Evolutionary conservation across 1,284 basidiomycete genomes (phyloP).

Genomic region (Melampsora americana): DNA sequence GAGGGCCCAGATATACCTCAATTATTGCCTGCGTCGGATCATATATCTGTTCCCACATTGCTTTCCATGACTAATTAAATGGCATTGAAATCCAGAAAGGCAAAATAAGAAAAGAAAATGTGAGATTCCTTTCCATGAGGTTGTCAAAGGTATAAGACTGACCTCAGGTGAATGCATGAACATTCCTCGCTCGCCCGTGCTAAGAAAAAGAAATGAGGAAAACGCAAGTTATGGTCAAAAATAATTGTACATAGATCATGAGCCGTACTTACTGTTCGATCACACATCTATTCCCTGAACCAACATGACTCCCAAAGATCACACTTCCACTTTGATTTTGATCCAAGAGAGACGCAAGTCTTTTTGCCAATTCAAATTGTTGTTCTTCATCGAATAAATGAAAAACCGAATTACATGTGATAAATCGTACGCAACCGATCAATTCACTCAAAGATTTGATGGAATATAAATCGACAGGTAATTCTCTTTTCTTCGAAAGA

Average conservation of each 20-base stretch:
- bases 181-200: constrained; percentile 36
- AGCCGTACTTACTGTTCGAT: constrained; percentile 25
- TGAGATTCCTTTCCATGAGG: background rate
- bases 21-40: constrained; percentile 16
- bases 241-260: too few relatives aligned
- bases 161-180: constrained; percentile 40
- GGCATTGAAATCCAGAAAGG: background rate
- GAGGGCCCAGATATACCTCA: constrained; percentile 30
- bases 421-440: constrained; percentile 20
- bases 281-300: constrained; percentile 11
- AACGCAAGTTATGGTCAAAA: background rate
- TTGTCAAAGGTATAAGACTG: background rate
- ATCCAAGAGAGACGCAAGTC: constrained; percentile 7
- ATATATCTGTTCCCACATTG: constrained; percentile 39
- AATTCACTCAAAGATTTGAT: constrained; percentile 15
- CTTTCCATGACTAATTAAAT: constrained; percentile 26
- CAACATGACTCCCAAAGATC: constrained; percentile 40
- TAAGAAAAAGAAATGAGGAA: background rate
- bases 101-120: background rate
- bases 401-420: constrained; percentile 29
- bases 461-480: background rate
- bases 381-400: constrained; percentile 29
- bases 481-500: background rate
- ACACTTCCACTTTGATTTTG: constrained; percentile 13
- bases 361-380: constrained; percentile 16